Percentiles rank a stretch among this genome's conserved stretches.
phyloP scores from a whole-genome alignment of 805 yeast species.

The Cyberlindnera xishuangbannaensis region DNA sequence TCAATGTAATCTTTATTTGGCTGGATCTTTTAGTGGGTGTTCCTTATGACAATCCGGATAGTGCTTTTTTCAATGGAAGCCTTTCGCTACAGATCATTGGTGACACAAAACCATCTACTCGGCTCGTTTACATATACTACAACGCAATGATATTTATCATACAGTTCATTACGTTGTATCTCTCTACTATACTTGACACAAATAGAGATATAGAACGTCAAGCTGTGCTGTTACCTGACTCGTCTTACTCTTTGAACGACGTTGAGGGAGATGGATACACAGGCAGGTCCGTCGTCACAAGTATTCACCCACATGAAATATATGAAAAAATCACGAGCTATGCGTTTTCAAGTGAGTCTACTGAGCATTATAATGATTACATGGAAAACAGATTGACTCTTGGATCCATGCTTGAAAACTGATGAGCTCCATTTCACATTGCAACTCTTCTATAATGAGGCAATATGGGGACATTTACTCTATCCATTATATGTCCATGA shows the following conservation, averaged over 20 bases:
- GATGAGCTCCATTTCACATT: not conserved
- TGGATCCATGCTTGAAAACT: constrained; percentile 3
- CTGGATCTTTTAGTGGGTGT: constrained; percentile 33
- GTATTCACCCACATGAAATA: constrained; percentile 29
- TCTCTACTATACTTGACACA: constrained; percentile 28
- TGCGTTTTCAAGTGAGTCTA: constrained; percentile 1
- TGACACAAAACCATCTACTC: constrained; percentile 31
- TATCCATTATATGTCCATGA: too few relatives aligned
- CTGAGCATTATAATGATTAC: constrained; percentile 12
- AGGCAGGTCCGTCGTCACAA: constrained; percentile 34
- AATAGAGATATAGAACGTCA: constrained; percentile 23
- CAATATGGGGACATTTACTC: too few relatives aligned
- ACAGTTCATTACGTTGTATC: constrained; percentile 28
- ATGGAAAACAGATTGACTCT: constrained; percentile 10
- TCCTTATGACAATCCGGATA: constrained; percentile 4
- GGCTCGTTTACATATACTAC: constrained; percentile 21
- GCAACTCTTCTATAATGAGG: too few relatives aligned
- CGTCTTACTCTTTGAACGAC: constrained; percentile 17
- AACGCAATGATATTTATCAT: constrained; percentile 27
- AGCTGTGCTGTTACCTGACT: constrained; percentile 24
- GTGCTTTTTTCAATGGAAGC: constrained; percentile 29
- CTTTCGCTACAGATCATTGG: constrained; percentile 42
- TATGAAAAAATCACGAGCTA: constrained; percentile 22
- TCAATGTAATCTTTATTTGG: constrained; percentile 26
- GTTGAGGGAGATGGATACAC: constrained; percentile 38